Conservation (phyloP, 225 moss, liverwort and hornwort genomes). For the Rhytidiadelphus loreus region DNA sequence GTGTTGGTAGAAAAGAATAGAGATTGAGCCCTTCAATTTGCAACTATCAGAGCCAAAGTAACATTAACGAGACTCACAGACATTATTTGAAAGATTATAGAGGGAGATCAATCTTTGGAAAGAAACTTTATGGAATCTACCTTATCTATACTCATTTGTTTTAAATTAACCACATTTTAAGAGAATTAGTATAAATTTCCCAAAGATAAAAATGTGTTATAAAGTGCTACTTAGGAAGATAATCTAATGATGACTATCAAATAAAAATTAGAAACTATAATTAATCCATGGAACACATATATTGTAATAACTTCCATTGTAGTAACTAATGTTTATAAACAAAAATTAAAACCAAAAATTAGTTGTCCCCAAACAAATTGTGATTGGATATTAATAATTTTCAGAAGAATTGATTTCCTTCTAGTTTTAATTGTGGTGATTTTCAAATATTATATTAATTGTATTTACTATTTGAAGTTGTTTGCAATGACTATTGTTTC, state of each 20-base stretch:
- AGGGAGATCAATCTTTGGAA: not conserved
- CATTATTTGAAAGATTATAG: not conserved
- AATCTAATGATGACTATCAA: not conserved
- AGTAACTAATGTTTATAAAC: not conserved
- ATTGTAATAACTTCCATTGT: not conserved
- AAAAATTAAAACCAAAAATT: not conserved
- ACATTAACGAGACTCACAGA: not conserved
- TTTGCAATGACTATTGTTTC: not conserved
- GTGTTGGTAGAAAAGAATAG: not conserved
- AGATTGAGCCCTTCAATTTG: not conserved
- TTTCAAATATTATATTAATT: not conserved
- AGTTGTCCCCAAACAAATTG: rapidly evolving
- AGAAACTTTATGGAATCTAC: not conserved
- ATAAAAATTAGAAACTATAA: not conserved
- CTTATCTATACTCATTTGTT: not conserved
- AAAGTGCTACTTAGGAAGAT: not conserved
- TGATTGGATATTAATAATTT: too few relatives aligned
- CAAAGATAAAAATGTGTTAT: not conserved
- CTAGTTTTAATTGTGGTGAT: not conserved
- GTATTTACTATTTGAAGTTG: not conserved
- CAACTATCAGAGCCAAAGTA: not conserved
- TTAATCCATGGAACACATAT: not conserved
- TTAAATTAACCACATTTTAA: not conserved
- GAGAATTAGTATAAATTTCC: not conserved
- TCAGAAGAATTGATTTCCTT: not conserved